Base-by-base conservation (phyloP, 768 basidiomycete genomes). In the Tricholoma sp. region DNA sequence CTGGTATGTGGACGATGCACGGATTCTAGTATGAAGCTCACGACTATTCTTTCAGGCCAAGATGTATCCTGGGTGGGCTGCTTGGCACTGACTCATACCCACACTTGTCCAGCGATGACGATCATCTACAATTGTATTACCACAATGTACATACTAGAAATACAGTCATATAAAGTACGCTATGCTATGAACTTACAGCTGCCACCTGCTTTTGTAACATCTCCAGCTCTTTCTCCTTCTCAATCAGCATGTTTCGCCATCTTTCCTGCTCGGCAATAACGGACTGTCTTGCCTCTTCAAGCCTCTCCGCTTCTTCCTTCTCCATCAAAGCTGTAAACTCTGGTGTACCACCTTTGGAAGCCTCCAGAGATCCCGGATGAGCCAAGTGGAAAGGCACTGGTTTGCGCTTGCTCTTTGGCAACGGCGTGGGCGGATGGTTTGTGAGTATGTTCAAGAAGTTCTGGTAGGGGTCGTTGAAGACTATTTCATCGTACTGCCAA, bases 401-500 rank as follows among this genome's bases (percentile, higher is more conserved):
- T 55, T 76, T 82, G 22, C 76, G 74, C 64, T 78, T 85, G 24
- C 56, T 62, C 62, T 81, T 88, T 0, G 91, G 89, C 0, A 98
- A 75, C 3, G 85, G 85, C 0, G 89, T 94, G 0, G 95, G 94
- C 1, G 91, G 86, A 66, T 95, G 83, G n/a, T 79, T 73, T 0
- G 85, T 88, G 52, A 98, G 81, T 51, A 89, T 78, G 63, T 85
- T 83, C 59, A 97, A 81, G 74, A 98, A 94, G 35, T 85, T 79
- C 57, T 90, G 86, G 61, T 88, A 92, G 1, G 97, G 97, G 64
- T 98, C 96, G 66, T 86, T 83, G 74, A 99, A 98, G 52, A 98
- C 92, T 61, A 98, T 82, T 73, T 99, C 97, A 72, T 98, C 96
- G 73, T 98, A 98, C 66, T 98, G 96, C 95, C 96, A 99, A 0